Evolutionary conservation across 805 yeast genomes (phyloP), one percentile per base, ranked within the genome.

Genomic region (Cyberlindnera mycetangii): DNA sequence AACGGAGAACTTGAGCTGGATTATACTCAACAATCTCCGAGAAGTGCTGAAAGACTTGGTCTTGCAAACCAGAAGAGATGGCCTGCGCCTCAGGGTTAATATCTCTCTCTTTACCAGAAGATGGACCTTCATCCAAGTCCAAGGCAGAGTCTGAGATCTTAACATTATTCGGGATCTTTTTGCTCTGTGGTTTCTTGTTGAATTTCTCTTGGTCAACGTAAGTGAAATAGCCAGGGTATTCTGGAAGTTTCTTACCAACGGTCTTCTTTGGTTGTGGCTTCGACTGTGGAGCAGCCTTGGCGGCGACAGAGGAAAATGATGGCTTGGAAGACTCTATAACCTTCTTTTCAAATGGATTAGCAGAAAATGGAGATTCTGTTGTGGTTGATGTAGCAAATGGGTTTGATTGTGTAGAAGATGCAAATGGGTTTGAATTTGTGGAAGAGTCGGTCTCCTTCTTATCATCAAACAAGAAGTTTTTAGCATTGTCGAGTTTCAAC

Each of bases 1-100:
- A 90, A 45, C 99, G 75, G 28, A 93, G 69, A 2, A 93, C 87
- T 66, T 93, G 99, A 3, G 74, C 71, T 3, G 97, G 90, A 58
- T 93, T 93, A 58, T 84, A 85, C 11, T 84, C 83, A 11, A 87
- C 84, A 2, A 79, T 70, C 42, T 79, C 83, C 22, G 87, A 76
- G 62, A 93, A 93, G 48, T 81, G 76, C 58, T 86, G 88, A 64
- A 93, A 93, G 7, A 76, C 77, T 45, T 78, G 79, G 49, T 86
- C 85, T 38, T 57, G 56, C 42, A 85, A 65, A 66, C 81, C 70
- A 41, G 71, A 73, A 2, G 79, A 68, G 15, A 81, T 63, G 34
- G 71, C 72, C 45, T 74, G 78, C 1, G 72, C 64, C 38, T 77
- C 73, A 20, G 75, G 71, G 44, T 63, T 68, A 37, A 63, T 34